Conservation (phyloP, 225 moss, liverwort and hornwort genomes). For the Neckera pumila region DNA sequence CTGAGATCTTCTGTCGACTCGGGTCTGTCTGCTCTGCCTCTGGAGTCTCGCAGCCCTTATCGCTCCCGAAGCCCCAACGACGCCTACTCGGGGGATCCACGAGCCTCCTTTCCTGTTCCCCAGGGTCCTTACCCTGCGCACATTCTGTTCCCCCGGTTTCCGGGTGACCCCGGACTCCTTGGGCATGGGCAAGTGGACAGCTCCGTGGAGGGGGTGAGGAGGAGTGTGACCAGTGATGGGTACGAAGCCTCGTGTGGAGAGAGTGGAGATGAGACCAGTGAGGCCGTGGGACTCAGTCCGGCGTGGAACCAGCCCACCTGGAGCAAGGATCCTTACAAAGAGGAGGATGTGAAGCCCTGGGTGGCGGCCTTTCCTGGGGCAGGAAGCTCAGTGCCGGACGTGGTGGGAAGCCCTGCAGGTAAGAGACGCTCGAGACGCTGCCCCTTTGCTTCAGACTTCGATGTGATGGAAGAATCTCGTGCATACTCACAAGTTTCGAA, state of each 20-base stretch:
- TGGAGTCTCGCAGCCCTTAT: conserved; percentile 18
- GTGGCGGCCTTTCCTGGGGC: background rate
- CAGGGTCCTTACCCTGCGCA: background rate
- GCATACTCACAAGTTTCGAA: background rate
- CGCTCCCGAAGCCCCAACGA: conserved; percentile 8
- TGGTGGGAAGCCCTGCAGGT: conserved; percentile 27
- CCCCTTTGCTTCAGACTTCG: background rate
- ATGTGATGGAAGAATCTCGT: background rate
- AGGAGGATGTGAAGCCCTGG: conserved; percentile 34
- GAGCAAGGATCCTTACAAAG: conserved; percentile 25
- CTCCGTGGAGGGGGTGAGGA: background rate
- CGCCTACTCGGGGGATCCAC: conserved; percentile 3
- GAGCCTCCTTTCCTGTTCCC: conserved; percentile 7
- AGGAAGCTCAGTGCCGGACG: background rate
- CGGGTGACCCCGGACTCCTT: background rate
- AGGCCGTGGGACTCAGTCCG: conserved; percentile 35
- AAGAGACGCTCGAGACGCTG: background rate
- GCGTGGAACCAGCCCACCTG: conserved; percentile 43
- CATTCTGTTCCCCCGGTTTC: conserved; percentile 11
- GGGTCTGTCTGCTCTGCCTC: background rate
- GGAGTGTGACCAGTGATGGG: conserved; percentile 63
- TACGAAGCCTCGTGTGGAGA: conserved; percentile 84
- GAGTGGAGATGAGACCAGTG: conserved; percentile 63
- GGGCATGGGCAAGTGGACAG: background rate
- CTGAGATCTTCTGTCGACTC: background rate